A percentile compares a stretch with the other conserved stretches of the same genome.
Conservation (phyloP, 306 rosid species). For the Trichosanthes cucumerina region DNA sequence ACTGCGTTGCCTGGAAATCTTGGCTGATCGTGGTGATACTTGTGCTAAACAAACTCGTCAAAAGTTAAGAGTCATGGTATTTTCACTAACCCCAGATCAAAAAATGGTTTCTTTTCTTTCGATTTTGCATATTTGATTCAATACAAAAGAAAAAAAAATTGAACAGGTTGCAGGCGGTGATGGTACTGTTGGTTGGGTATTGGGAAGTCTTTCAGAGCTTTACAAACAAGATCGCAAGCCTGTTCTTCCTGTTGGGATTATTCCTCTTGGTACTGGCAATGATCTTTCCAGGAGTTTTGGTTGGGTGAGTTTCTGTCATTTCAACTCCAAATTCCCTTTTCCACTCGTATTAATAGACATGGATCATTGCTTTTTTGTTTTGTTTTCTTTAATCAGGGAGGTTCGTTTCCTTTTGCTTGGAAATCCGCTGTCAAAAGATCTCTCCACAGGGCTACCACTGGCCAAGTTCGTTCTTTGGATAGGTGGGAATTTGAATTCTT, state of each 20-base stretch:
- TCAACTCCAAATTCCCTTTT: slow-evolving; percentile 11
- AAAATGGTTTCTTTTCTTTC: not conserved
- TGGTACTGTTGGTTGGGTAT: slow-evolving; percentile 97
- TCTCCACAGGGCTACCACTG: slow-evolving; percentile 56
- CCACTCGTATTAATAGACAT: not conserved
- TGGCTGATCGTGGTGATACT: slow-evolving; percentile 54
- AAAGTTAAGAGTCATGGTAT: slow-evolving; percentile 77
- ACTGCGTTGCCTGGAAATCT: slow-evolving; percentile 66
- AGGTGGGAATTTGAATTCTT: slow-evolving; percentile 28
- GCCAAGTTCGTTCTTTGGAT: slow-evolving; percentile 51
- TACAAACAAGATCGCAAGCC: slow-evolving; percentile 38
- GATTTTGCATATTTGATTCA: not conserved
- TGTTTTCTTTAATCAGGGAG: slow-evolving; percentile 85
- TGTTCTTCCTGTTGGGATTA: slow-evolving; percentile 77
- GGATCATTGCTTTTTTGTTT: slow-evolving; percentile 12
- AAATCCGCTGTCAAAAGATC: slow-evolving; percentile 62
- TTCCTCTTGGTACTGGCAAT: slow-evolving; percentile 98
- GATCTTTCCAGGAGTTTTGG: slow-evolving; percentile 87
- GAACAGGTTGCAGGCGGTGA: slow-evolving; percentile 98
- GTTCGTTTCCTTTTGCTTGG: slow-evolving; percentile 94
- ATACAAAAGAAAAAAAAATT: not conserved
- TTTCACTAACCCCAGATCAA: not conserved
- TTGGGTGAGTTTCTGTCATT: slow-evolving; percentile 55
- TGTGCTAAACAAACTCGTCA: slow-evolving; percentile 80
- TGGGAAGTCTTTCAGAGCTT: slow-evolving; percentile 75